Base-by-base conservation (phyloP, 805 yeast genomes). In the Myxozyma lipomycoides region DNA sequence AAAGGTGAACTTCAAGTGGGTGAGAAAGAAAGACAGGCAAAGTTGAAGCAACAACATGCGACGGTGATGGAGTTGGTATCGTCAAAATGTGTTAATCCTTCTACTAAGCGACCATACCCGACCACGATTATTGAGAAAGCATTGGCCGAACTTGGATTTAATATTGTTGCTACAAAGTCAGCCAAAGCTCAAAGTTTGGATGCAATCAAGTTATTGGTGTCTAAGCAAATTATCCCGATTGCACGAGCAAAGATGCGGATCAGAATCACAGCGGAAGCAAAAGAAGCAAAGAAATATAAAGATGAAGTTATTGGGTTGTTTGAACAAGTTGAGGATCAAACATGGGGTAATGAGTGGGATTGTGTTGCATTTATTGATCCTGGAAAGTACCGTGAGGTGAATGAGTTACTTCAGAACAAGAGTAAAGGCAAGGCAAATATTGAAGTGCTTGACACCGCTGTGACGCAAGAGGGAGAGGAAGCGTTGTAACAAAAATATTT, bases 1-100 rank as follows among this genome's bases (percentile, higher is more conserved):
- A 88, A 86, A 65, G 98, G 98, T 36, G 98, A 93, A 67, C 83
- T 93, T 58, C 98, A 93, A 67, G 77, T 93, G 47, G 88, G 93
- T 61, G 96, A 88, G 67, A 89, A 87, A 71, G 98, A 93, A 69
- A 76, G 98, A 62, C 84, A 79, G 57, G 83, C 84, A 43, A 83
- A 84, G 65, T 68, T 80, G 52, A 77, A 75, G 48, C 90, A 86
- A 67, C 77, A 83, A 44, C 86, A 82, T 58, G 87, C 87, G 57
- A 95, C 89, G 62, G 83, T 89, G 55, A 70, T 93, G 30, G 87
- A 83, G 44, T 81, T 88, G 40, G 82, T 93, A 26, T 84, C 95
- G 17, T 83, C 95, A 3, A 89, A 88, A 67, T 90, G 97, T 65
- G 83, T 93, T 43, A 93, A 93, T 60, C 98, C 98, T 3, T 79